Evolutionary conservation across 495 filamentous ascomycete genomes (phyloP).

Genomic region (Aspergillus mulundensis): DNA sequence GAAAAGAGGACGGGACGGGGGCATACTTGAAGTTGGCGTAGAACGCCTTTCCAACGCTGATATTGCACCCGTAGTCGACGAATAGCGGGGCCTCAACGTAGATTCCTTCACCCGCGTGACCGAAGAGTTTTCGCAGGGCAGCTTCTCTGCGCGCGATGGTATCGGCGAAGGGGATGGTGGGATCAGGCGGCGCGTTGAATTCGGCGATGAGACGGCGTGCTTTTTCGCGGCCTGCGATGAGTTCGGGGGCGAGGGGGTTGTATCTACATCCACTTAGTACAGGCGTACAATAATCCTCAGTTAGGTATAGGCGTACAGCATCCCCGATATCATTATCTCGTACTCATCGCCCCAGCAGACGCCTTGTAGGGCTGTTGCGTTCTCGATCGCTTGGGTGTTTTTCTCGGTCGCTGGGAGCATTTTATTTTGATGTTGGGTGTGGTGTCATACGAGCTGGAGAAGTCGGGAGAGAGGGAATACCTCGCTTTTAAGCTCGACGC

Average conservation of each 20-base stretch:
- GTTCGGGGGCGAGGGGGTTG: slow-evolving; percentile 36
- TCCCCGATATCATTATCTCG: slow-evolving; percentile 50
- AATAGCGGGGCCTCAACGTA: slow-evolving; percentile 50
- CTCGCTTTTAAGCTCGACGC: neutral
- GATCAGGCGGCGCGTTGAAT: slow-evolving; percentile 29
- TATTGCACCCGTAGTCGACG: slow-evolving; percentile 56
- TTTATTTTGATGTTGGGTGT: neutral
- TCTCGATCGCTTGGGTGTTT: neutral
- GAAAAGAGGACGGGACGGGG: neutral
- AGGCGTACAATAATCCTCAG: no score
- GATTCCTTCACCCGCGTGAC: slow-evolving; percentile 36
- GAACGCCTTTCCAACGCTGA: slow-evolving; percentile 44
- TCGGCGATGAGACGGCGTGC: neutral
- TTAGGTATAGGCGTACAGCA: slow-evolving; percentile 46
- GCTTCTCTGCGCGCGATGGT: slow-evolving; percentile 28
- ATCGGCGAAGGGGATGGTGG: slow-evolving; percentile 36
- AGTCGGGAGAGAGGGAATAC: neutral
- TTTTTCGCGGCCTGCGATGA: slow-evolving; percentile 26
- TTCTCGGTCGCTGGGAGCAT: neutral
- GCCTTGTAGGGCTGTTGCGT: neutral
- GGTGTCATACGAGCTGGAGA: no score
- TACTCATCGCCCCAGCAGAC: slow-evolving; percentile 35
- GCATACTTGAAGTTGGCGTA: slow-evolving; percentile 51
- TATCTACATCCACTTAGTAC: no score
- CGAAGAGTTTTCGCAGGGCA: slow-evolving; percentile 39